Base-by-base conservation (phyloP, 768 basidiomycete species). In the Lactarius evosmus region DNA sequence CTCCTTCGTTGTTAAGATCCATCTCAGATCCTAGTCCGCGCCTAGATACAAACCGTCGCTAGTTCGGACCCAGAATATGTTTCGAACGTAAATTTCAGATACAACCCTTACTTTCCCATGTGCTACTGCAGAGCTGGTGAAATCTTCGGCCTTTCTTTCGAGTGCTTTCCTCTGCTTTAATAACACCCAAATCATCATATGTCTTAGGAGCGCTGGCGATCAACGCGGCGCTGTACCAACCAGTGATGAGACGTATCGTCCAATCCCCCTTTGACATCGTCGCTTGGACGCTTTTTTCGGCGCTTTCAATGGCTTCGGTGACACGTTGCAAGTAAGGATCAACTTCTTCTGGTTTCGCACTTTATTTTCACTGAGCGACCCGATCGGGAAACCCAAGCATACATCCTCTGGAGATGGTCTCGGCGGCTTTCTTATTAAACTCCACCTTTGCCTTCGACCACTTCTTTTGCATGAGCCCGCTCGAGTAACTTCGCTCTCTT, bases 1-100 rank as follows among this genome's bases (percentile, higher is more conserved):
- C 34, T 16, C 36, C 36, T 16, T 17, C 36, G 27, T 56, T 56
- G 2, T 38, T 56, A 41, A 27, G 38, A 40, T 56, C 55, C 25
- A 40, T 9, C 55, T 40, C 29, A 40, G 33, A 60, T 60, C 22
- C 19, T 36, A 29, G 58, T 60, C 49, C 58, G 58, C 58, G 58
- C 17, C 49, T 51, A 27, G 5, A n/a, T 19, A 4, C 58, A 7
- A 16, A n/a, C 22, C 25, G 36, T 12, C 49, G 8, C 36, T n/a
- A 51, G 17, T 60, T 60, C 27, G 34, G 29, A 40, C 17, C 22
- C 58, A 30, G 50, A 25, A 46, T 25, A 30, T 25, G 22, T 29
- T n/a, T n/a, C n/a, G n/a, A n/a, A n/a, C n/a, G n/a, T n/a, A n/a
- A 51, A 50, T 34, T 29, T 33, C 46, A 58, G 58, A 50, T 27